These are phyloP conservation scores for Adansonia rubrostipa DNA, from an alignment of 441 rosid species.

Conservation along the genomic window DNA sequence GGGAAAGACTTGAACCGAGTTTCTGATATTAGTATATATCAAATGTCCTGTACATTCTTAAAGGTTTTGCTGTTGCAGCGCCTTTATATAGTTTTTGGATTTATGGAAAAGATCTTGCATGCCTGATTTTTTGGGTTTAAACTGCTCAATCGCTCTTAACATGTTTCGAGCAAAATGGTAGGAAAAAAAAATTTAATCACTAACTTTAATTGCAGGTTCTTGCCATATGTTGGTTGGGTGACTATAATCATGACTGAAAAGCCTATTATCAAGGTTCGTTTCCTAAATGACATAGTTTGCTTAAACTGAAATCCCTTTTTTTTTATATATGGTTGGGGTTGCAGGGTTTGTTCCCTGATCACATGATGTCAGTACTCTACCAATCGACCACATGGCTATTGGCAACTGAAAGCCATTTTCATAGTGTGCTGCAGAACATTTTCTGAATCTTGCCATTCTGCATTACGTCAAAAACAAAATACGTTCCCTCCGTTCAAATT, in stretches of 20 bases:
- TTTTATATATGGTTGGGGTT: too few relatives aligned
- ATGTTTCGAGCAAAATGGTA: background rate
- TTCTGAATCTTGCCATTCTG: background rate
- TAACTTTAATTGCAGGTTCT: conserved; percentile 53
- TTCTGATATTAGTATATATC: background rate
- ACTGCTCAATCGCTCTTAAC: background rate
- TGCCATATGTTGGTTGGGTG: conserved; percentile 96
- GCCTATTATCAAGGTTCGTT: conserved; percentile 85
- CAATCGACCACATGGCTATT: too few relatives aligned
- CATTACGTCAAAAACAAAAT: background rate
- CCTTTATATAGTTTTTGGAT: conserved; percentile 3
- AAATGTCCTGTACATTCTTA: background rate
- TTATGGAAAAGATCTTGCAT: background rate
- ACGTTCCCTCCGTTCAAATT: background rate
- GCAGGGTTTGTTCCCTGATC: too few relatives aligned
- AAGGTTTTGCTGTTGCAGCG: background rate
- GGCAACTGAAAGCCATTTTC: background rate
- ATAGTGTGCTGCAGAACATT: background rate
- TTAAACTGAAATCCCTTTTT: background rate
- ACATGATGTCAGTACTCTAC: too few relatives aligned
- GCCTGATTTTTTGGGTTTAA: background rate
- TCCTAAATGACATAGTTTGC: background rate
- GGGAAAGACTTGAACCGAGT: background rate
- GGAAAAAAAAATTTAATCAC: background rate
- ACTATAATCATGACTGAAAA: conserved; percentile 91